These are phyloP conservation scores for Boletellus ananas DNA, from an alignment of 768 basidiomycete species.

Conservation along the genomic window DNA sequence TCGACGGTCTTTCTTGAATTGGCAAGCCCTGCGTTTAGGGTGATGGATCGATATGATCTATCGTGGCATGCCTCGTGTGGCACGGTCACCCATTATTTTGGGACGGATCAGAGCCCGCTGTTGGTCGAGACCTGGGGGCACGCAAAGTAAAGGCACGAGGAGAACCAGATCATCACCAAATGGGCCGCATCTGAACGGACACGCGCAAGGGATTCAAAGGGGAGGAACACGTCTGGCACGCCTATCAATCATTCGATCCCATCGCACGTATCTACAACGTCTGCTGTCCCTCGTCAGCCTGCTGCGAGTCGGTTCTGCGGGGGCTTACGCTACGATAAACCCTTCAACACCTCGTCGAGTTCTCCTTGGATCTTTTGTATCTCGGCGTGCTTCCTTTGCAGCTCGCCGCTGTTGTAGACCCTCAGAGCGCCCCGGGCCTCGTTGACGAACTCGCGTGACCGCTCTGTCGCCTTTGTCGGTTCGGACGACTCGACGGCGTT, in stretches of 20 bases:
- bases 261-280: not conserved
- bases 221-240: not conserved
- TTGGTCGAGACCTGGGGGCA: not conserved
- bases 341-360: conserved; percentile 49
- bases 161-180: no score
- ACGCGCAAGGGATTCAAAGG: not conserved
- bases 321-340: conserved; percentile 26
- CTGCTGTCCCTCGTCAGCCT: not conserved
- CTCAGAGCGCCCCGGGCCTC: conserved; percentile 55
- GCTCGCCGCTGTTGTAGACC: conserved; percentile 40
- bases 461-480: conserved; percentile 25
- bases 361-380: conserved; percentile 55
- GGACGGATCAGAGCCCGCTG: not conserved
- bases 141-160: not conserved
- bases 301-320: not conserved
- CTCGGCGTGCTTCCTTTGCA: conserved; percentile 48
- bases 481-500: conserved; percentile 10
- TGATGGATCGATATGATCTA: conserved; percentile 19
- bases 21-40: conserved; percentile 12
- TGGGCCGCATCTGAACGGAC: no score
- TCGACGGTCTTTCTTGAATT: conserved; percentile 19
- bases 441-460: conserved; percentile 57
- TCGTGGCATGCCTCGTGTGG: conserved; percentile 3
- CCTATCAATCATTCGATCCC: not conserved
- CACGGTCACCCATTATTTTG: conserved; percentile 5